Base-by-base conservation (phyloP, 164 flowering plant genomes). In the Platanus orientalis region DNA sequence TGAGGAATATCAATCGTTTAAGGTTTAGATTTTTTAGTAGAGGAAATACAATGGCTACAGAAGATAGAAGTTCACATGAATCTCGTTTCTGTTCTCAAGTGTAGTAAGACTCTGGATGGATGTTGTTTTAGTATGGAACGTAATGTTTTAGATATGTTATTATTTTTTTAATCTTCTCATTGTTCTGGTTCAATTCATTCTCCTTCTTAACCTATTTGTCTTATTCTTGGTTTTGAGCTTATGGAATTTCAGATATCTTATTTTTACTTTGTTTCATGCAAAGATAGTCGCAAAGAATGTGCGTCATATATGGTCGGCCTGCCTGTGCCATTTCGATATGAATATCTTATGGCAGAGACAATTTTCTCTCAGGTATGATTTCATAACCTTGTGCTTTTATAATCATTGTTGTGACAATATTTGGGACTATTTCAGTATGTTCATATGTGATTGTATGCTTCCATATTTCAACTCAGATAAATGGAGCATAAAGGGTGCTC, bases 241-340 rank as follows among this genome's bases (percentile, higher is more conserved):
- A 14, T 62, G 30, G 7, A 32, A 21, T 49, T 32, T 52, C 44
- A 45, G 49, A 30, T 50, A 70, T 66, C 69, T 75, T 72, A 70
- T 67, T 70, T 50, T 20, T 69, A 21, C 71, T 73, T 76, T 78
- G 76, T 28, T 84, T 87, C 70, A 50, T 84, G 96, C 87, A 88
- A 90, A 86, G 93, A 83, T 83, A 94, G 99, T 82, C 99, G 99
- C 76, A 95, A 91, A 79, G 99, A 95, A 83, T 92, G 99, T 78
- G 96, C 97, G 62, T 76, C 88, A 3, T 85, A 62, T 80, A 83
- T 95, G 97, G 99, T 76, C 48, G 85, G 92, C 59, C 80, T 95
- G 58, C 99, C 97, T 24, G 99, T 95, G 45, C 90, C 99, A 13
- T 95, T 95, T 66, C 79, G 99, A 51, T 95, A 95, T 52, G 99